phyloP scores from a whole-genome alignment of 2,329 filamentous ascomycete species.

The Paraphoma sp. region DNA sequence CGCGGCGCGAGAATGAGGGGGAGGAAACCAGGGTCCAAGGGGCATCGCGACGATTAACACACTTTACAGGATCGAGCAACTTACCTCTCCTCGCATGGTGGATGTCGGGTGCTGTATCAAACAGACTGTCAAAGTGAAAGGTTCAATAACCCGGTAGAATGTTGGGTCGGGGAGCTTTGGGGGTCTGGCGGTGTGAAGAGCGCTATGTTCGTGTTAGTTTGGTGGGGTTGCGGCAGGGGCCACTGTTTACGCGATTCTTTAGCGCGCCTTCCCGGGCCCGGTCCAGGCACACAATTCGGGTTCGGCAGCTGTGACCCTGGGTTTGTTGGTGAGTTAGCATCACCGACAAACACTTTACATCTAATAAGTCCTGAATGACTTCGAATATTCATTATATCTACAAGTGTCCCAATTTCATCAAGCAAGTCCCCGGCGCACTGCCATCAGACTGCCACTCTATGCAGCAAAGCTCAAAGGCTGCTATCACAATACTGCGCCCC shows the following conservation, averaged over 20 bases:
- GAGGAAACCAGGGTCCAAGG: constrained; percentile 7
- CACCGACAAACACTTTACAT: too few relatives aligned
- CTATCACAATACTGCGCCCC: background rate
- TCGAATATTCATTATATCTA: too few relatives aligned
- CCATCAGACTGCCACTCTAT: constrained; percentile 9
- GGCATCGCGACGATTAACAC: background rate
- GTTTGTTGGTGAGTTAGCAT: too few relatives aligned
- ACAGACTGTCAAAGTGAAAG: constrained; percentile 37
- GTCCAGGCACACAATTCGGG: background rate
- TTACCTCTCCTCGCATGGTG: constrained; percentile 52
- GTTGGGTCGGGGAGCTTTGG: constrained; percentile 16
- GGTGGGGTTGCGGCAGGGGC: constrained; percentile 27
- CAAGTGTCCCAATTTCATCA: background rate
- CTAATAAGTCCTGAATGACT: too few relatives aligned
- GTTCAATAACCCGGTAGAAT: constrained; percentile 17
- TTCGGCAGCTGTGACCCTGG: background rate
- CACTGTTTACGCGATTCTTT: constrained; percentile 20
- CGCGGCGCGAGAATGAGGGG: constrained; percentile 13
- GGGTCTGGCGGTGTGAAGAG: constrained; percentile 22
- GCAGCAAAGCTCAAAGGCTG: background rate
- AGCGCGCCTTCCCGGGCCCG: constrained; percentile 13
- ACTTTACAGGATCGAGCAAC: constrained; percentile 20
- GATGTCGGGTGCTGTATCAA: constrained; percentile 40
- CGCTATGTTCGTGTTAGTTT: constrained; percentile 24
- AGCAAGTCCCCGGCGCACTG: constrained; percentile 12